Evolutionary conservation across 495 filamentous ascomycete species (phyloP), one percentile per base, ranked within the genome.

Genomic region (Tricharina praecox): DNA sequence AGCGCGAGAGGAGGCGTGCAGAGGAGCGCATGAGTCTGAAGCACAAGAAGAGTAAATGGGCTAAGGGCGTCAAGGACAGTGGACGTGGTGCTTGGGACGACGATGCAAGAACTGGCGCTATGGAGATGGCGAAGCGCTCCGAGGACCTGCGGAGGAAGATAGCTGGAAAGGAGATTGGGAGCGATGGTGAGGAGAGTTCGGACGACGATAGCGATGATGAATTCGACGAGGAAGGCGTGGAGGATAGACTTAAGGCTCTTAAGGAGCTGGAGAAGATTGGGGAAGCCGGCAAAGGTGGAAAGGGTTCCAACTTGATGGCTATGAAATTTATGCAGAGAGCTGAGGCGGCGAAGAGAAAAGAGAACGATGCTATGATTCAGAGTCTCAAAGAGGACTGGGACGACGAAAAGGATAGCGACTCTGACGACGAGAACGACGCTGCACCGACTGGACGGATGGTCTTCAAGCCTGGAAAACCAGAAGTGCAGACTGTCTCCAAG

Each of bases 281-380:
- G 2, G 16, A 72, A 70, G 65, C 45, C 64, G 66, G 23, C 4
- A 13, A 11, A 11, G 11, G 15, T 16, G 40, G 18, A 8, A 26
- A 37, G 10, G 34, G 16, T 1, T 38, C 19, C 15, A 68, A 58
- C 37, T 66, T 93, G 7, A 69, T 75, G 53, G 70, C 70, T 23
- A 81, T 93, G 81, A 79, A 81, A 54, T 97, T 96, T 58, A 97
- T 97, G 90, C 75, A 78, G 52, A 83, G 77, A 34, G 86, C 85
- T 10, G 85, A 95, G 51, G 81, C 77, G 9, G 67, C 74, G 32
- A 73, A 73, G 52, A 86, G 78, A 58, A 75, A 76, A 45, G 69
- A 76, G 50, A 96, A 95, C 47, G 83, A 93, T 55, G 79, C 81
- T 32, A 74, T 82, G 33, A 65, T 90, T n/a, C 76, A 79, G 48